These are phyloP conservation scores for Pythium graminicola DNA, from an alignment of 352 stramenopile species.

Conservation along the genomic window DNA sequence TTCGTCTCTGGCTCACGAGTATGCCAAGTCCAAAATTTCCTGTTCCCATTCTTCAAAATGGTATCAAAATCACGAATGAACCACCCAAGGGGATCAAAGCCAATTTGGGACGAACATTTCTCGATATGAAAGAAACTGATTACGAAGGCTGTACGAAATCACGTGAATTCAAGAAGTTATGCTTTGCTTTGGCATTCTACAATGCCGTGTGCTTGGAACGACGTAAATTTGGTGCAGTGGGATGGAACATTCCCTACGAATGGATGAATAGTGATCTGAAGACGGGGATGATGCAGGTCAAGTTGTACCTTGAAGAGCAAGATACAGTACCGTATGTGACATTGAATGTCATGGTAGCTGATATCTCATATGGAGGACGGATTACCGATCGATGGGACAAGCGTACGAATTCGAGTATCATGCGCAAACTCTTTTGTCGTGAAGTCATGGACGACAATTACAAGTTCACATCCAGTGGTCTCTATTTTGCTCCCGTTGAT, in stretches of 20 bases:
- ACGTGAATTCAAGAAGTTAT: slow-evolving; percentile 86
- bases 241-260: slow-evolving; percentile 92
- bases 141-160: slow-evolving; percentile 85
- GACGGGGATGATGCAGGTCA: slow-evolving; percentile 74
- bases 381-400: slow-evolving; percentile 92
- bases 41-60: slow-evolving; percentile 91
- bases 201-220: slow-evolving; percentile 84
- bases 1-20: slow-evolving; percentile 93
- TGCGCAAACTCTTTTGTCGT: slow-evolving; percentile 75
- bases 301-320: slow-evolving; percentile 90
- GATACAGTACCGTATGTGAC: slow-evolving; percentile 84
- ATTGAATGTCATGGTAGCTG: slow-evolving; percentile 80
- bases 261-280: slow-evolving; percentile 90
- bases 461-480: slow-evolving; percentile 56
- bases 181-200: slow-evolving; percentile 78
- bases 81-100: slow-evolving; percentile 90
- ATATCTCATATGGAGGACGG: slow-evolving; percentile 91
- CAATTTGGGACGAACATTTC: slow-evolving; percentile 93
- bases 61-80: slow-evolving; percentile 97
- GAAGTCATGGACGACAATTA: slow-evolving; percentile 60
- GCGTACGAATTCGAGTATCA: slow-evolving; percentile 76
- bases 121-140: slow-evolving; percentile 88
- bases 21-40: slow-evolving; percentile 80
- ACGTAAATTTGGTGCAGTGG: slow-evolving; percentile 84
- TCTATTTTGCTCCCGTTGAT: slow-evolving; percentile 74